These are phyloP conservation scores for Candida glucosophila DNA, from an alignment of 1,139 yeast species.

Conservation along the genomic window DNA sequence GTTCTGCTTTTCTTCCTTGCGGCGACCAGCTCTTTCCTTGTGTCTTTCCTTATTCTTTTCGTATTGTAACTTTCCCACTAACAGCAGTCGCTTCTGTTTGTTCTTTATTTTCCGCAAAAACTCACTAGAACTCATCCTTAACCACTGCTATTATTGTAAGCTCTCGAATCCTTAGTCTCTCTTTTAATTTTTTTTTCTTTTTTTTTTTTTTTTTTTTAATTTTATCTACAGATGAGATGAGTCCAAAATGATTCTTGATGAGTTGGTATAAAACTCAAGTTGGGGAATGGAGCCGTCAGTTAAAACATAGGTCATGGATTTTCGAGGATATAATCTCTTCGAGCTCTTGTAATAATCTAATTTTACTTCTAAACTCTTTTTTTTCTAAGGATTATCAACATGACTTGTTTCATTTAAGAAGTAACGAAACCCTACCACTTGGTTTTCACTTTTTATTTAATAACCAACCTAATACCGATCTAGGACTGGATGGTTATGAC, in stretches of 20 bases:
- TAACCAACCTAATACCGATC: constrained; percentile 35
- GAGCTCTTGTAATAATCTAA: constrained; percentile 11
- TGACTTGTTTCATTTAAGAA: constrained; percentile 5
- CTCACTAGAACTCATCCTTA: constrained; percentile 19
- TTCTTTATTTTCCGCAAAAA: constrained; percentile 49
- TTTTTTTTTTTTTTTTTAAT: no score
- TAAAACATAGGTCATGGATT: constrained; percentile 10
- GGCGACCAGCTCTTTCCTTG: constrained; percentile 64
- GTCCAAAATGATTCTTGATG: no score
- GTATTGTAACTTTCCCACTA: constrained; percentile 66
- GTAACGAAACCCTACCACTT: constrained; percentile 16
- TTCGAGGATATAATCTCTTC: constrained; percentile 13
- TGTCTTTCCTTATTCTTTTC: constrained; percentile 73
- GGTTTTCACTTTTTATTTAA: constrained; percentile 67
- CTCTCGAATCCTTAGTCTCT: no score
- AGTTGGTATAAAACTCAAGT: not conserved
- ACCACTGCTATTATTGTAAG: not conserved
- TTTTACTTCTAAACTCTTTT: constrained; percentile 10
- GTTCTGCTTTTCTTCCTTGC: constrained; percentile 73
- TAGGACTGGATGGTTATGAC: constrained; percentile 77
- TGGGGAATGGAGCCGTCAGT: constrained; percentile 11
- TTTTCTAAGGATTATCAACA: constrained; percentile 5
- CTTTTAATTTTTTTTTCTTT: no score
- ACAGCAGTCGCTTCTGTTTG: constrained; percentile 71
- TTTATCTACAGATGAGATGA: not conserved